Percentiles rank a stretch among this genome's conserved stretches.
phyloP scores from a whole-genome alignment of 768 basidiomycete genomes.

The Rossbeevera mucosa region DNA sequence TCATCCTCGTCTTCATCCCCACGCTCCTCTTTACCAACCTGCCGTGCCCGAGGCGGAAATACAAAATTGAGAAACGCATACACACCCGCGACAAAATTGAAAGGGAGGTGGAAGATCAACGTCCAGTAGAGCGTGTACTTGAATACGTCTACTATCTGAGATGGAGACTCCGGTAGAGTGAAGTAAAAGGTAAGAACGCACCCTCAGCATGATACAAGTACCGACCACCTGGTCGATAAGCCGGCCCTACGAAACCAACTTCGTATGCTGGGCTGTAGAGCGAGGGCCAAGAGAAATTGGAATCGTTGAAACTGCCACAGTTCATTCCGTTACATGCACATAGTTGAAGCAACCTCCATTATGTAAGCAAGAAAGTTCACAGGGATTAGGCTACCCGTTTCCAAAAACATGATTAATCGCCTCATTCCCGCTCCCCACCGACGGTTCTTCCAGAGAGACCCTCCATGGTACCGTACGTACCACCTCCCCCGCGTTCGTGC shows the following conservation, averaged over 20 bases:
- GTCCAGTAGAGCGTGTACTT: conserved; percentile 47
- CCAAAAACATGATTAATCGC: too few relatives aligned
- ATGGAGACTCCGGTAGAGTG: background rate
- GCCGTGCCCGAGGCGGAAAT: background rate
- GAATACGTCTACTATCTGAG: conserved; percentile 35
- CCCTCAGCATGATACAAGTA: background rate
- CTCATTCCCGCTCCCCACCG: too few relatives aligned
- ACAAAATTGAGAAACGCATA: background rate
- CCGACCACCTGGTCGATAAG: background rate
- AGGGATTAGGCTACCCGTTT: too few relatives aligned
- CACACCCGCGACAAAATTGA: conserved; percentile 17
- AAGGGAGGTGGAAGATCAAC: conserved; percentile 41
- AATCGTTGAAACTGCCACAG: background rate
- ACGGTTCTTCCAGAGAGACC: too few relatives aligned
- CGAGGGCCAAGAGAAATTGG: background rate
- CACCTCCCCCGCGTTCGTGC: background rate
- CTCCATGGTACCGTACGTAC: background rate
- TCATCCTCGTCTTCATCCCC: background rate
- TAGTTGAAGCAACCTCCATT: background rate
- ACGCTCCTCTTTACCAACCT: background rate
- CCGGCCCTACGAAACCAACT: background rate
- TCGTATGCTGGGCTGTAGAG: background rate
- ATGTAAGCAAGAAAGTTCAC: background rate
- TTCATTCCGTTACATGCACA: background rate
- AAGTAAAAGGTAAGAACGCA: background rate